These are phyloP conservation scores for Chaetomiaceae sp. DNA, from an alignment of 2,329 filamentous ascomycete genomes.

Conservation along the genomic window DNA sequence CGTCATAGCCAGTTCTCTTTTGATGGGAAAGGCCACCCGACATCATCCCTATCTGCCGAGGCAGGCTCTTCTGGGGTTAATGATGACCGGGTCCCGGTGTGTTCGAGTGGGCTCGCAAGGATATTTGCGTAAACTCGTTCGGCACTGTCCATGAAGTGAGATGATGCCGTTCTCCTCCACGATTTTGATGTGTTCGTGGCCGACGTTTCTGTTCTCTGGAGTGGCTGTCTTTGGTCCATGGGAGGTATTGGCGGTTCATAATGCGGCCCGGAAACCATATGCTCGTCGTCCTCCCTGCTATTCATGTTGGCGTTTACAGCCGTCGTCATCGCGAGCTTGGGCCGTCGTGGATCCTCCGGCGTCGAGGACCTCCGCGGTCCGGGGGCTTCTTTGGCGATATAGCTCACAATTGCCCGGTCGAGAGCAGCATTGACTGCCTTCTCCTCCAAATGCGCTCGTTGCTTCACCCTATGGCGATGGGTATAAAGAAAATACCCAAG, in stretches of 20 bases:
- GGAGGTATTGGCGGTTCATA: background rate
- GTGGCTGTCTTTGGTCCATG: background rate
- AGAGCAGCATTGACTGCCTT: conserved; percentile 21
- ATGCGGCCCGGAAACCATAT: background rate
- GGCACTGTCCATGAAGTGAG: conserved; percentile 13
- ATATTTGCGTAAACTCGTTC: conserved; percentile 21
- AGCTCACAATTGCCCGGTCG: conserved; percentile 25
- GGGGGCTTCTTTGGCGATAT: conserved; percentile 23
- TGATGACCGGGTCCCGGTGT: background rate
- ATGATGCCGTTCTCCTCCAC: conserved; percentile 4
- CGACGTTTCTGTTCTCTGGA: background rate
- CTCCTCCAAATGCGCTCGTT: conserved; percentile 19
- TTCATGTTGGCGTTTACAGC: background rate
- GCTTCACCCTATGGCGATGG: conserved; percentile 17
- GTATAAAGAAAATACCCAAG: conserved; percentile 28
- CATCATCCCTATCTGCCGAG: conserved; percentile 7
- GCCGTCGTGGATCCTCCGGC: background rate
- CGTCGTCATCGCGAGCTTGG: background rate
- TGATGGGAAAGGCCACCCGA: conserved; percentile 21
- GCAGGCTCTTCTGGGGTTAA: background rate
- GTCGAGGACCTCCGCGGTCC: background rate
- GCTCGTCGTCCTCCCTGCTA: background rate
- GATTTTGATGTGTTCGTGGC: background rate
- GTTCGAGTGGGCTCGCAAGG: conserved; percentile 16
- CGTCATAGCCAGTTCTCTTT: conserved; percentile 5